These are phyloP conservation scores for Scheffersomyces illinoinensis DNA, from an alignment of 1,139 yeast genomes.

Conservation along the genomic window DNA sequence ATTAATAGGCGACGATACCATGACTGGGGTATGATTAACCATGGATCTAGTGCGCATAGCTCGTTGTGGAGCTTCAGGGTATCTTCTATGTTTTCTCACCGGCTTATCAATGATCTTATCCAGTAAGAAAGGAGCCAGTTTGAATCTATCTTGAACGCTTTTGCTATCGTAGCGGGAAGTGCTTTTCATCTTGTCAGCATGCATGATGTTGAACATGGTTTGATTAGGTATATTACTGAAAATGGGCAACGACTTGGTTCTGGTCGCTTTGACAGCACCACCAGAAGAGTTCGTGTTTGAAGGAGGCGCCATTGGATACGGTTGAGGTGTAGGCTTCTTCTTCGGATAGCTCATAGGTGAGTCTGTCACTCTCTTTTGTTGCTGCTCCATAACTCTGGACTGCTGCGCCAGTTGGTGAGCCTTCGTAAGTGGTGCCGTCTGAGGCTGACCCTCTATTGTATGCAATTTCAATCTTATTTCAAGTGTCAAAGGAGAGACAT, in stretches of 20 bases:
- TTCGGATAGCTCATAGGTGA: conserved; percentile 8
- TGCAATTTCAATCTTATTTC: conserved; percentile 66
- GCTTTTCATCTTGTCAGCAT: conserved; percentile 42
- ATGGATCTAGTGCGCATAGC: conserved; percentile 49
- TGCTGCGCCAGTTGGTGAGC: conserved; percentile 9
- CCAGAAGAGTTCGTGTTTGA: conserved; percentile 19
- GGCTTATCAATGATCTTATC: conserved; percentile 42
- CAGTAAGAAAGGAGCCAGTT: conserved; percentile 49
- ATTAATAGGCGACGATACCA: conserved; percentile 42
- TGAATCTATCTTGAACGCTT: conserved; percentile 46
- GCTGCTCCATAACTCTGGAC: conserved; percentile 4
- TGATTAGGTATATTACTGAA: conserved; percentile 47
- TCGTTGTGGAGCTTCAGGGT: conserved; percentile 34
- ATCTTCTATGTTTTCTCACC: conserved; percentile 34
- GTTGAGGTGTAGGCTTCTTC: conserved; percentile 6
- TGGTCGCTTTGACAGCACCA: conserved; percentile 54
- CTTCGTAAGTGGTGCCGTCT: conserved; percentile 15
- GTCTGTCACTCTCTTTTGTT: conserved; percentile 5
- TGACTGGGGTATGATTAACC: conserved; percentile 28
- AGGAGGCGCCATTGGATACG: conserved; percentile 2
- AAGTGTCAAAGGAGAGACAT: conserved; percentile 53
- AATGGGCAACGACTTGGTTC: conserved; percentile 64
- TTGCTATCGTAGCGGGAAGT: conserved; percentile 44
- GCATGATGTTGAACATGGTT: conserved; percentile 42
- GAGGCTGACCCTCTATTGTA: conserved; percentile 27